These are phyloP conservation scores for Bremia lactucae DNA, from an alignment of 352 stramenopile species.

Conservation along the genomic window DNA sequence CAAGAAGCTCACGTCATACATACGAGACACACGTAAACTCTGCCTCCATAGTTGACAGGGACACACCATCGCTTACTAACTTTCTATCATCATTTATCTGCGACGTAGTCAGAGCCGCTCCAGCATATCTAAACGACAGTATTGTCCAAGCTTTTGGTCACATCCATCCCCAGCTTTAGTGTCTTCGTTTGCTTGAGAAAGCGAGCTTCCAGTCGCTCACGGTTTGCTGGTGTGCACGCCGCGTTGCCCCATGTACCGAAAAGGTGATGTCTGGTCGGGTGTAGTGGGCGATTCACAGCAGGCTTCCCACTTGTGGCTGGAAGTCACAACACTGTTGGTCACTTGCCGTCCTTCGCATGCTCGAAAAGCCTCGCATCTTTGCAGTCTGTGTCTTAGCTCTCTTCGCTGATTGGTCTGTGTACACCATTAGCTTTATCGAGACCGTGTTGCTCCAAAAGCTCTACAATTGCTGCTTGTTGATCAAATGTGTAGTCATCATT, in stretches of 20 bases:
- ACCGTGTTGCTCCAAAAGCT: slow-evolving; percentile 11
- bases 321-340: slow-evolving; percentile 14
- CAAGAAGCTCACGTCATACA: not conserved
- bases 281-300: slow-evolving; percentile 19
- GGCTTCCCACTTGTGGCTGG: slow-evolving; percentile 20
- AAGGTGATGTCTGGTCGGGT: slow-evolving; percentile 5
- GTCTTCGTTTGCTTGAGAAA: not conserved
- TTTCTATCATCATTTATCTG: slow-evolving; percentile 1
- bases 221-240: not conserved
- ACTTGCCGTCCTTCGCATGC: not conserved
- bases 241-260: not conserved
- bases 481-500: slow-evolving; percentile 3
- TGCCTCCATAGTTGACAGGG: too few relatives aligned
- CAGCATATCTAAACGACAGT: not conserved
- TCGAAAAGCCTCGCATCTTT: not conserved
- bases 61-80: not conserved
- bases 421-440: slow-evolving; percentile 14
- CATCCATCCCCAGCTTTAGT: not conserved
- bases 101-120: too few relatives aligned
- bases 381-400: slow-evolving; percentile 1
- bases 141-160: not conserved
- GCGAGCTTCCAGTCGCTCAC: not conserved
- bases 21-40: slow-evolving; percentile 1
- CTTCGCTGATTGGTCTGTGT: too few relatives aligned
- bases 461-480: slow-evolving; percentile 11